phyloP scores from a whole-genome alignment of 768 basidiomycete genomes.

The Pulveroboletus sp. region DNA sequence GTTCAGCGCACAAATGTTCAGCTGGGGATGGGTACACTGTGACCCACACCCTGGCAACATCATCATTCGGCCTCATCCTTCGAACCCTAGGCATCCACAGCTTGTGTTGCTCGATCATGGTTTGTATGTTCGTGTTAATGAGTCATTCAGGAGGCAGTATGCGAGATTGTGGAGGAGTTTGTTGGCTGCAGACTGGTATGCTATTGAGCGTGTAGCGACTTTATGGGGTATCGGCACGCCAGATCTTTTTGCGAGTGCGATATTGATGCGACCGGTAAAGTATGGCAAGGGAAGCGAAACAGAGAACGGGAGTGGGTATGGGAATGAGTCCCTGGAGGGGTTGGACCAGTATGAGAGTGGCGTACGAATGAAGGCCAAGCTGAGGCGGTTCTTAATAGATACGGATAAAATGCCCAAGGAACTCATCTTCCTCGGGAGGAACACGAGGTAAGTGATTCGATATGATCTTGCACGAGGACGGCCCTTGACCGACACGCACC shows the following conservation, averaged over 20 bases:
- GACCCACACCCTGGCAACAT: constrained; percentile 77
- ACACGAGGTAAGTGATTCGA: constrained; percentile 51
- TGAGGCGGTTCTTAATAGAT: constrained; percentile 63
- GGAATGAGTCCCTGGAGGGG: constrained; percentile 13
- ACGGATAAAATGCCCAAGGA: constrained; percentile 78
- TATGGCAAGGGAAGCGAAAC: constrained; percentile 22
- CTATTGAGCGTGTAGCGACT: constrained; percentile 46
- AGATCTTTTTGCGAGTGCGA: constrained; percentile 70
- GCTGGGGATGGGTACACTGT: constrained; percentile 88
- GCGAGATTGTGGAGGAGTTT: constrained; percentile 71
- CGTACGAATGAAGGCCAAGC: constrained; percentile 58
- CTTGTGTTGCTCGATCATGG: constrained; percentile 91
- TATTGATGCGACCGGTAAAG: constrained; percentile 58
- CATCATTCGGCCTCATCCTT: constrained; percentile 50
- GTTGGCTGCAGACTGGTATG: constrained; percentile 49
- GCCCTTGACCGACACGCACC: not conserved
- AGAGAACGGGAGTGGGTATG: not conserved
- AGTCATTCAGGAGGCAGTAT: constrained; percentile 71
- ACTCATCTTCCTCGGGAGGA: constrained; percentile 69
- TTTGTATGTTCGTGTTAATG: constrained; percentile 70
- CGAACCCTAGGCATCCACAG: constrained; percentile 37
- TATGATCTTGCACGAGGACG: not conserved
- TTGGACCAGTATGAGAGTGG: constrained; percentile 67
- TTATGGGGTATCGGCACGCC: constrained; percentile 69
- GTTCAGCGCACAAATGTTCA: constrained; percentile 87